Conservation (phyloP, 176 grass and related monocot species). For the Oryza meyeriana region DNA sequence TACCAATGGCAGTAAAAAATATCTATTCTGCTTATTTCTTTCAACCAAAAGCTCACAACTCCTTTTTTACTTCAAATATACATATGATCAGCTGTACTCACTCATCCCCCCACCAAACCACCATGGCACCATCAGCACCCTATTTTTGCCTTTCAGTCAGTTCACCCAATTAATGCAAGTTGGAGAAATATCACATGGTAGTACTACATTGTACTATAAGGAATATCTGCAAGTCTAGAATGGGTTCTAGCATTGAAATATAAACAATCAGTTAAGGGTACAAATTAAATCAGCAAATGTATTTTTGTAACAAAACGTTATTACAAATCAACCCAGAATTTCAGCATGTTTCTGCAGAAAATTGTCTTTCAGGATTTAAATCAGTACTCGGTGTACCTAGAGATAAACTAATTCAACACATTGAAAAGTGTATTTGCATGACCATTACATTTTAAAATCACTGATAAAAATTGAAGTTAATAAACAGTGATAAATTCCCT, state of each 20-base stretch:
- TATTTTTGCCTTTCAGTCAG: neutral
- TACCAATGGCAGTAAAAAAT: neutral
- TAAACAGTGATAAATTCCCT: neutral
- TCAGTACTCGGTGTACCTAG: neutral
- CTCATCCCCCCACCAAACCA: neutral
- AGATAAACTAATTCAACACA: neutral
- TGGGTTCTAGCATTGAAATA: constrained; percentile 1
- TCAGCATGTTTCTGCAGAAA: neutral
- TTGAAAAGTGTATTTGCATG: neutral
- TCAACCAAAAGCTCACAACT: neutral
- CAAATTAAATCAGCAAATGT: neutral
- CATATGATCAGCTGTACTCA: neutral
- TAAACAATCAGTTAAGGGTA: neutral
- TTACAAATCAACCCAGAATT: neutral
- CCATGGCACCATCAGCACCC: neutral
- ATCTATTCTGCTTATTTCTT: neutral
- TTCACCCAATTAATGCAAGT: neutral
- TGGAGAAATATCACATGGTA: neutral
- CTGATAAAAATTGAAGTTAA: neutral
- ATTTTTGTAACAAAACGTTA: neutral
- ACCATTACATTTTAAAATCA: neutral
- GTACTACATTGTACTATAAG: neutral
- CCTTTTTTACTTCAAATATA: neutral
- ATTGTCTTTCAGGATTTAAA: constrained; percentile 5
- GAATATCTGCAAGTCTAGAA: neutral